Percentiles rank a stretch among this genome's conserved stretches.
phyloP scores from a whole-genome alignment of 148 eudicot genomes.

The Rhododendron ferrugineum region DNA sequence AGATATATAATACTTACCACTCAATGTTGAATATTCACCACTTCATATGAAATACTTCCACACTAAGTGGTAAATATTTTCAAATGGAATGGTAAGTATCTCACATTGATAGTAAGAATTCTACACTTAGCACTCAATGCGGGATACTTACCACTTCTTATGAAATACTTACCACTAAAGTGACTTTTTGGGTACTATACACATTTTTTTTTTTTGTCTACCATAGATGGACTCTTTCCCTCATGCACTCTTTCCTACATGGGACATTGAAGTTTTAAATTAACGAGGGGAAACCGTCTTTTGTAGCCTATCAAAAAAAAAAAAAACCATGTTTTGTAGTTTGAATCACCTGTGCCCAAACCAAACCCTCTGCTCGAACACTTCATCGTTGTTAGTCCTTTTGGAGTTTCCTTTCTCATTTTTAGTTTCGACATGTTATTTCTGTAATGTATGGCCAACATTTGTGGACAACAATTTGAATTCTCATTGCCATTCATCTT shows the following conservation, averaged over 20 bases:
- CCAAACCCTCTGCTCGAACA: neutral
- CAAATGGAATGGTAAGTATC: no score
- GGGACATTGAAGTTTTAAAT: neutral
- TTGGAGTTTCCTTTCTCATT: neutral
- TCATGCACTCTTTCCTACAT: neutral
- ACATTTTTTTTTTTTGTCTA: no score
- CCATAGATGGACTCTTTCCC: neutral
- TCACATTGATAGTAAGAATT: no score
- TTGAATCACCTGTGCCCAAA: neutral
- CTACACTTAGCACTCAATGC: no score
- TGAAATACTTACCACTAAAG: no score
- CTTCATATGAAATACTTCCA: no score
- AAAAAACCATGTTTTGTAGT: neutral
- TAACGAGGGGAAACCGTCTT: neutral
- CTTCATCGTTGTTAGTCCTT: neutral
- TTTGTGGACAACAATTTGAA: neutral
- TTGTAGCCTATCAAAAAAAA: no score
- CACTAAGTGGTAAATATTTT: no score
- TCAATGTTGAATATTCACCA: no score
- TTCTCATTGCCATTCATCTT: neutral
- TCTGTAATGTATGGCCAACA: neutral
- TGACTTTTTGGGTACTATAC: no score
- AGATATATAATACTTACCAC: no score
- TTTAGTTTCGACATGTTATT: neutral
- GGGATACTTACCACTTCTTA: no score